Evolutionary conservation across 2,329 filamentous ascomycete species (phyloP).

Genomic region (Fusarium foetens): DNA sequence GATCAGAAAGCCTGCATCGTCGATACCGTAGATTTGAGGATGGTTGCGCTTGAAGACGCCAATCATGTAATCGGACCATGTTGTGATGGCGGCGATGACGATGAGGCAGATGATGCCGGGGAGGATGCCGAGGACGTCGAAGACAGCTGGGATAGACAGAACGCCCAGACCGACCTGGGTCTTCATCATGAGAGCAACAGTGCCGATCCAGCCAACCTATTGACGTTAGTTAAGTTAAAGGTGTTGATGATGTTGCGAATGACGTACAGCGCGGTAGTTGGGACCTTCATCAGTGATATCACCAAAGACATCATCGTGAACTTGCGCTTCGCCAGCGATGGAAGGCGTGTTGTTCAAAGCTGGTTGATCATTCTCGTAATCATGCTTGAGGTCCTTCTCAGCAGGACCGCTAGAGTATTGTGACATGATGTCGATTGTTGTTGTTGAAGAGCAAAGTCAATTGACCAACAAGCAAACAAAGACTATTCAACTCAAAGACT

Average conservation of each 20-base stretch:
- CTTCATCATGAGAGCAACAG: conserved; percentile 59
- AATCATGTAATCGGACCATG: conserved; percentile 61
- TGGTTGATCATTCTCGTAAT: conserved; percentile 11
- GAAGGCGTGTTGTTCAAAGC: conserved; percentile 9
- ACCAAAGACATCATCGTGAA: conserved; percentile 47
- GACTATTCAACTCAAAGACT: conserved; percentile 21
- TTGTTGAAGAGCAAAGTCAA: neutral
- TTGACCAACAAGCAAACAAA: neutral
- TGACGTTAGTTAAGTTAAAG: neutral
- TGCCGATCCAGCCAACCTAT: conserved; percentile 57
- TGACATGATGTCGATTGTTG: conserved; percentile 5
- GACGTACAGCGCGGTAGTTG: conserved; percentile 47
- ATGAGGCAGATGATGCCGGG: conserved; percentile 58
- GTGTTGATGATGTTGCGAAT: neutral
- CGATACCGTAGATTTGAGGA: conserved; percentile 63
- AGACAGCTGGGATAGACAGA: conserved; percentile 58
- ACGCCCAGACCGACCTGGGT: conserved; percentile 58
- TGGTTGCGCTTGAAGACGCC: conserved; percentile 63
- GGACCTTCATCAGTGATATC: conserved; percentile 46
- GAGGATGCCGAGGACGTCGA: conserved; percentile 58
- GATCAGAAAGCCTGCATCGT: conserved; percentile 60
- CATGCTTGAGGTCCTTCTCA: conserved; percentile 32
- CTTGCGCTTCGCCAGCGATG: neutral
- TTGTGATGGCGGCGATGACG: conserved; percentile 56
- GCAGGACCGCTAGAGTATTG: conserved; percentile 17